Conservation (phyloP, 352 stramenopile genomes). For the Vaucheria bursata region DNA sequence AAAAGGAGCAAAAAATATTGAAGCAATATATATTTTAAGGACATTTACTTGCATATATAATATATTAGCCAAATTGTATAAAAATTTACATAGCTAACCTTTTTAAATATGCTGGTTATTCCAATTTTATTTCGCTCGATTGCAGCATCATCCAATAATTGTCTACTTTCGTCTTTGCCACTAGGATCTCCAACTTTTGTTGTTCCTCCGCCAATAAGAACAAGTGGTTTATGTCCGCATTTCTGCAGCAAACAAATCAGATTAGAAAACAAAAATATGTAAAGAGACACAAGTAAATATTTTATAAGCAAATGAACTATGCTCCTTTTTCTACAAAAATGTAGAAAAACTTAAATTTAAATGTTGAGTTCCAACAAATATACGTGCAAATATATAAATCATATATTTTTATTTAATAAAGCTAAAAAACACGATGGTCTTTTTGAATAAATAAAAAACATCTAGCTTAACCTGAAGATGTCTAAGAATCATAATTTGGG, state of each 20-base stretch:
- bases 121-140: constrained; percentile 73
- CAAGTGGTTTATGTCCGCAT: constrained; percentile 73
- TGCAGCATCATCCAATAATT: constrained; percentile 82
- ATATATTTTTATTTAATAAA: no score
- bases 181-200: constrained; percentile 91
- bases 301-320: no score
- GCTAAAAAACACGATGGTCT: no score
- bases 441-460: no score
- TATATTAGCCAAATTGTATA: no score
- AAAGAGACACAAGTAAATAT: constrained; percentile 49
- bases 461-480: constrained; percentile 71
- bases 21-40: no score
- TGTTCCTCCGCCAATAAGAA: constrained; percentile 66
- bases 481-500: constrained; percentile 72
- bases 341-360: no score
- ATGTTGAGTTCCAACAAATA: no score
- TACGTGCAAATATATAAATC: no score
- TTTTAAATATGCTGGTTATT: constrained; percentile 65
- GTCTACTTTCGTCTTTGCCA: constrained; percentile 90
- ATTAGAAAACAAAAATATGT: constrained; percentile 11
- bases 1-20: no score
- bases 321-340: neutral
- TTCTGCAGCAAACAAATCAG: constrained; percentile 74
- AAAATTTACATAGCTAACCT: no score
- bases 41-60: no score